Evolutionary conservation across 2,329 filamentous ascomycete genomes (phyloP).

Genomic region (Venturiaceae sp.): DNA sequence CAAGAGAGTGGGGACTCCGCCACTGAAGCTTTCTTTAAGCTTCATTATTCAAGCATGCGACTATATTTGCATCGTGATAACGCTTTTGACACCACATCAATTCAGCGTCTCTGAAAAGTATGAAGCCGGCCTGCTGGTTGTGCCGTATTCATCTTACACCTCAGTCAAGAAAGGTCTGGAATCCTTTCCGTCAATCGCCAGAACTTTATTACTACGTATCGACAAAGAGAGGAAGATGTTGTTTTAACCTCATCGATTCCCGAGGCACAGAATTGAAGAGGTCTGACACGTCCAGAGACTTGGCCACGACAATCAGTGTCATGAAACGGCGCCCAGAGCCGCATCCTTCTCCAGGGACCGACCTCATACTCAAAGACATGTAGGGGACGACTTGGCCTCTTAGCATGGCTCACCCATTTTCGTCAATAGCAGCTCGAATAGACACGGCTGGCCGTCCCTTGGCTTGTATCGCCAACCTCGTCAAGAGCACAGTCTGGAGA

Average conservation of each 20-base stretch:
- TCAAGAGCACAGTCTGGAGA: background rate
- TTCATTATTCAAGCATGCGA: background rate
- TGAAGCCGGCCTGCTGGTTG: no score
- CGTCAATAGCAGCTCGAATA: background rate
- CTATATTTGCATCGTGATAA: background rate
- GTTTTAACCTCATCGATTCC: no score
- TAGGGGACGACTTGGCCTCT: background rate
- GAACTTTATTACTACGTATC: no score
- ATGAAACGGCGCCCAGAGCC: background rate
- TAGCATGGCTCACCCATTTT: background rate
- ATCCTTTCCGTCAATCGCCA: no score
- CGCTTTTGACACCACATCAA: no score
- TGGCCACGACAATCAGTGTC: background rate
- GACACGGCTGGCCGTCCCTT: background rate
- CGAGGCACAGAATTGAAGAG: no score
- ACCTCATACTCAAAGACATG: background rate
- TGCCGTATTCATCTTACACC: no score
- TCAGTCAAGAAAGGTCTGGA: no score
- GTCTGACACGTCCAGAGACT: background rate
- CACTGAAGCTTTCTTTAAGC: background rate
- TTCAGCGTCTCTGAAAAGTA: no score
- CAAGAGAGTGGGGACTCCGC: background rate
- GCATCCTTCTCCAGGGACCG: background rate
- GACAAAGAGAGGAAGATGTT: no score
- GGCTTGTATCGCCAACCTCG: background rate